These are phyloP conservation scores for Hypoxylon sp. DNA, from an alignment of 2,329 filamentous ascomycete genomes.

Conservation along the genomic window DNA sequence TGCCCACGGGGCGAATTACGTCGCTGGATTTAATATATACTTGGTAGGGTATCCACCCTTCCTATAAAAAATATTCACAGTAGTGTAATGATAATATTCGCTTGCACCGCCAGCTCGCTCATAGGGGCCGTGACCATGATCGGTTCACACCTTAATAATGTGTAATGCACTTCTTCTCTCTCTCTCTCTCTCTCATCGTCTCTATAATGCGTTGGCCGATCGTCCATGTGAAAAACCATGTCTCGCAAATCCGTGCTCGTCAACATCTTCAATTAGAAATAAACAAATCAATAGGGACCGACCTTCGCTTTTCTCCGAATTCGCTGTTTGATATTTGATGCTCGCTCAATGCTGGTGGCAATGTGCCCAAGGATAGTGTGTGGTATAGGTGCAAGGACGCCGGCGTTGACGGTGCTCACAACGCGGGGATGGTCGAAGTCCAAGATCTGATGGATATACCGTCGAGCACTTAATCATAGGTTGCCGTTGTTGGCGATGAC, in stretches of 20 bases:
- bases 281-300: conserved; percentile 18
- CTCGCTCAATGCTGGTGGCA: conserved; percentile 20
- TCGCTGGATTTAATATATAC: conserved; percentile 45
- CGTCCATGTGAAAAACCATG: conserved; percentile 27
- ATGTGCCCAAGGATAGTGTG: conserved; percentile 13
- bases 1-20: background rate
- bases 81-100: conserved; percentile 11
- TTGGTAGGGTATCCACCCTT: conserved; percentile 25
- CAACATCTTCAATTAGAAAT: conserved; percentile 19
- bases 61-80: conserved; percentile 31
- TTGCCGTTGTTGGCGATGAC: conserved; percentile 70
- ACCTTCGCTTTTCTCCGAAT: conserved; percentile 17
- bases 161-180: conserved; percentile 10
- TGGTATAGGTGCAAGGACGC: conserved; percentile 20
- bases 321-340: conserved; percentile 26
- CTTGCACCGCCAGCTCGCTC: conserved; percentile 5
- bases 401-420: background rate
- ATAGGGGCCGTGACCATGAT: conserved; percentile 12
- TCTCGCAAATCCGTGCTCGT: conserved; percentile 2
- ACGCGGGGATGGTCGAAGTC: background rate
- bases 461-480: conserved; percentile 23
- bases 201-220: conserved; percentile 27
- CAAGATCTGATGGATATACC: background rate
- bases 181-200: too few relatives aligned
- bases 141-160: conserved; percentile 4